These are phyloP conservation scores for Chlorella sp. DNA, from an alignment of 139 green algal species.

Conservation along the genomic window DNA sequence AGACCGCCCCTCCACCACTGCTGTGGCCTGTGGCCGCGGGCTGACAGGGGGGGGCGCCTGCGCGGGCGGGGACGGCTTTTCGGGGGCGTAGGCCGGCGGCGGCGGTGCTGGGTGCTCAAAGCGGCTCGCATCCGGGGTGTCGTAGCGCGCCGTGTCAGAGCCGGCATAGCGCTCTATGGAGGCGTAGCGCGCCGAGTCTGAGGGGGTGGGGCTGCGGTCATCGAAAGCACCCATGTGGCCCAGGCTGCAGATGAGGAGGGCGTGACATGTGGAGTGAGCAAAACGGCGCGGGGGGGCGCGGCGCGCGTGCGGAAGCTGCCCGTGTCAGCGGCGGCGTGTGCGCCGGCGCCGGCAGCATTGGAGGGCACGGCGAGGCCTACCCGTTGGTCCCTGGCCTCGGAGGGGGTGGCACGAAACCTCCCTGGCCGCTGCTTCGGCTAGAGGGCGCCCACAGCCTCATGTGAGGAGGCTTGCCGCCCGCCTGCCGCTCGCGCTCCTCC, in stretches of 20 bases:
- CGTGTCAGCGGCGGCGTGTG: background rate
- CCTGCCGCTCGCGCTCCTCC: background rate
- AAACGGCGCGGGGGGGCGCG: no score
- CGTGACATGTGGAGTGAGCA: no score
- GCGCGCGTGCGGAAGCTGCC: background rate
- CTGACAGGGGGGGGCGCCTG: no score
- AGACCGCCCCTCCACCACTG: conserved; percentile 5
- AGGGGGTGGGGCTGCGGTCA: background rate
- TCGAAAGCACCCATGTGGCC: background rate
- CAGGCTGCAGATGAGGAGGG: background rate
- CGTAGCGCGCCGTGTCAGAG: background rate
- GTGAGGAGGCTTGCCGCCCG: background rate
- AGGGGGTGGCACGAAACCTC: background rate
- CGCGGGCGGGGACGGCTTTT: no score
- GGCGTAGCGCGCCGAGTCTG: no score
- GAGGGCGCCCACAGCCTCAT: conserved; percentile 5
- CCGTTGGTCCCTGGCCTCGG: background rate
- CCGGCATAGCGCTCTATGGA: background rate
- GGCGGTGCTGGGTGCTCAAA: background rate
- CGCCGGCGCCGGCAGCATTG: no score
- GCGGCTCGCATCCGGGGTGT: background rate
- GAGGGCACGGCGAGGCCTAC: background rate
- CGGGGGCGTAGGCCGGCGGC: no score
- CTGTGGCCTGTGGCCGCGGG: background rate
- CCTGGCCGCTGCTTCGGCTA: background rate